Evolutionary conservation across 495 filamentous ascomycete genomes (phyloP).

Genomic region (Neurospora pannonica): DNA sequence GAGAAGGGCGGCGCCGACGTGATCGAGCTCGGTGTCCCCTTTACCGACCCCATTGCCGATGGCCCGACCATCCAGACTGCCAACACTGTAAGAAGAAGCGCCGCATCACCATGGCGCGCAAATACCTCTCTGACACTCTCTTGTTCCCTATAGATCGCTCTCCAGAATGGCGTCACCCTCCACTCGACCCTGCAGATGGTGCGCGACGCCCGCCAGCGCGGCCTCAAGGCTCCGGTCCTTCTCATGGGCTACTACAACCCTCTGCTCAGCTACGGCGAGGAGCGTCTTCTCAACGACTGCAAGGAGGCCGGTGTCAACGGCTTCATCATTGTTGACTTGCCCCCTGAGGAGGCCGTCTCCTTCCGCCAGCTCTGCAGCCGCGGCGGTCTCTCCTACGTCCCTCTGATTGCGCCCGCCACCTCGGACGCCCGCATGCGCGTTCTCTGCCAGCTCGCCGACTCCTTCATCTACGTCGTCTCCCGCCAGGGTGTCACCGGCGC

Average conservation of each 20-base stretch:
- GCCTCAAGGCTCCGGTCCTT: constrained; percentile 71
- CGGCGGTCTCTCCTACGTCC: constrained; percentile 82
- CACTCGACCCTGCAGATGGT: constrained; percentile 69
- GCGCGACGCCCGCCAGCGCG: constrained; percentile 60
- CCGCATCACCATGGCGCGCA: neutral
- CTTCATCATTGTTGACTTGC: constrained; percentile 95
- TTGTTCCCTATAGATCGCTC: constrained; percentile 38
- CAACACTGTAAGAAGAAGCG: constrained; percentile 51
- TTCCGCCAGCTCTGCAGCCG: constrained; percentile 79
- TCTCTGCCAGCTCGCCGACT: constrained; percentile 93
- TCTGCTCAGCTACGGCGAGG: constrained; percentile 84
- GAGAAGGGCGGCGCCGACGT: constrained; percentile 87
- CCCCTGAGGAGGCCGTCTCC: constrained; percentile 89
- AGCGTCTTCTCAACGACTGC: constrained; percentile 75
- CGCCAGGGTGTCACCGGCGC: constrained; percentile 96
- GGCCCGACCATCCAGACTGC: constrained; percentile 89
- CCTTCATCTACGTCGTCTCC: constrained; percentile 98
- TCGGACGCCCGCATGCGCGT: constrained; percentile 89
- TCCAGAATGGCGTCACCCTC: constrained; percentile 82
- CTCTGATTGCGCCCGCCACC: constrained; percentile 87
- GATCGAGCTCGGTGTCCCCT: constrained; percentile 82
- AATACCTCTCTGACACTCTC: neutral
- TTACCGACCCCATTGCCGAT: constrained; percentile 96
- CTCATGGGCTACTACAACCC: constrained; percentile 99
- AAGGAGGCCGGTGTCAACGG: constrained; percentile 84